Percentiles rank a stretch among this genome's conserved stretches.
These are phyloP conservation scores for Fusarium longipes DNA, from an alignment of 2,329 filamentous ascomycete species.

Conservation along the genomic window DNA sequence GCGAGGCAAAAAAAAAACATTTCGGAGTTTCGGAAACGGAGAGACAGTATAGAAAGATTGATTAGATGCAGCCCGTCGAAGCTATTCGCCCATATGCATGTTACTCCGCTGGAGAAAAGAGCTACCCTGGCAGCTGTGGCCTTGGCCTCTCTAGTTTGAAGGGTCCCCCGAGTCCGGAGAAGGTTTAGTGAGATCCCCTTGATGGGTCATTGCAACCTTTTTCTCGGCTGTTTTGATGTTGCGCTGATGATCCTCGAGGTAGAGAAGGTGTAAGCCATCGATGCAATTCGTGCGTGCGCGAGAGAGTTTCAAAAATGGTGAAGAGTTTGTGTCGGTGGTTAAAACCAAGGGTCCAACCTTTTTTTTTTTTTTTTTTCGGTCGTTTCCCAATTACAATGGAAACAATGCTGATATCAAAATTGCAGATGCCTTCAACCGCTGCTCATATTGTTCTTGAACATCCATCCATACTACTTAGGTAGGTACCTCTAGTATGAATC, in stretches of 20 bases:
- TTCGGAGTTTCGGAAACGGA: constrained; percentile 6
- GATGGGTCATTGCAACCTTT: constrained; percentile 14
- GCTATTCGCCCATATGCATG: constrained; percentile 33
- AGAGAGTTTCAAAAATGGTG: not conserved
- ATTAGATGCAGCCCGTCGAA: constrained; percentile 37
- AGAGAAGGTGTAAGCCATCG: constrained; percentile 8
- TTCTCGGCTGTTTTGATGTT: not conserved
- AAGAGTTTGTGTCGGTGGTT: constrained; percentile 1
- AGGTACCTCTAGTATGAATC: too few relatives aligned
- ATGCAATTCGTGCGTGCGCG: constrained; percentile 10
- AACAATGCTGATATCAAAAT: not conserved
- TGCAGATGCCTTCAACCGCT: not conserved
- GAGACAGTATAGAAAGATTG: constrained; percentile 28
- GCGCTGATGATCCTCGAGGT: not conserved
- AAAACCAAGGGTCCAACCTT: not conserved
- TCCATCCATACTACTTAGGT: too few relatives aligned
- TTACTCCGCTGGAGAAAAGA: constrained; percentile 14
- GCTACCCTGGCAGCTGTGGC: constrained; percentile 14
- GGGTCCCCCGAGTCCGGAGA: constrained; percentile 9
- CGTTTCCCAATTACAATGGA: not conserved
- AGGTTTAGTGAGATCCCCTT: constrained; percentile 19
- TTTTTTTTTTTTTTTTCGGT: not conserved
- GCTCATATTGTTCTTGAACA: not conserved
- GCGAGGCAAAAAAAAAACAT: constrained; percentile 13
- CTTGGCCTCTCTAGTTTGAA: constrained; percentile 12